Evolutionary conservation across 345 rosid species (phyloP).

Genomic region (Salix suchowensis): DNA sequence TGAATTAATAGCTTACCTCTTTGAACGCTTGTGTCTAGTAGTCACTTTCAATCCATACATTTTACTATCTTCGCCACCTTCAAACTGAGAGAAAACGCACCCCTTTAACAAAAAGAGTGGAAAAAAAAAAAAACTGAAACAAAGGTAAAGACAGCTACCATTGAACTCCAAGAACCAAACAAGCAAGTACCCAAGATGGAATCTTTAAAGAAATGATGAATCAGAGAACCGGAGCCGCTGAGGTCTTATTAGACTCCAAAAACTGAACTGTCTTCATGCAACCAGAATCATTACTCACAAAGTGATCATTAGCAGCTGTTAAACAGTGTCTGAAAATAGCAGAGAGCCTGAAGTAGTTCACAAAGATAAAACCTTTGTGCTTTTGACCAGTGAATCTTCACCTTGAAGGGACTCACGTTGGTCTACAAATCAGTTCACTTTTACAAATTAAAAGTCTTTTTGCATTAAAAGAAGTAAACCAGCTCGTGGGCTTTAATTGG

Average conservation of each 20-base stretch:
- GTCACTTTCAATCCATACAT: conserved; percentile 51
- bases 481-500: conserved; percentile 45
- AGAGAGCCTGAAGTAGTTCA: conserved; percentile 15
- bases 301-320: conserved; percentile 26
- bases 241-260: conserved; percentile 17
- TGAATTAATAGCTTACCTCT: conserved; percentile 49
- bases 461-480: conserved; percentile 50
- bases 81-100: conserved; percentile 41
- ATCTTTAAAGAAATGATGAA: conserved; percentile 11
- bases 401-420: conserved; percentile 21
- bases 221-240: conserved; percentile 8
- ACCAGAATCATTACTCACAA: conserved; percentile 15
- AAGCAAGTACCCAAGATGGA: conserved; percentile 15
- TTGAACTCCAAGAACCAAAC: conserved; percentile 14
- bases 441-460: conserved; percentile 27
- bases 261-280: conserved; percentile 24
- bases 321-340: conserved; percentile 26
- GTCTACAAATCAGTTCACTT: conserved; percentile 28
- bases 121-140: not conserved
- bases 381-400: conserved; percentile 45
- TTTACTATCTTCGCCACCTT: conserved; percentile 41
- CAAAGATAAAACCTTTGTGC: conserved; percentile 36
- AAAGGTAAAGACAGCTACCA: conserved; percentile 23
- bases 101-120: conserved; percentile 1
- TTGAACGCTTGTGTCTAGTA: conserved; percentile 70